Evolutionary conservation across 371 early-diverging fungal species (phyloP).

Genomic region (Mortierella sp.): DNA sequence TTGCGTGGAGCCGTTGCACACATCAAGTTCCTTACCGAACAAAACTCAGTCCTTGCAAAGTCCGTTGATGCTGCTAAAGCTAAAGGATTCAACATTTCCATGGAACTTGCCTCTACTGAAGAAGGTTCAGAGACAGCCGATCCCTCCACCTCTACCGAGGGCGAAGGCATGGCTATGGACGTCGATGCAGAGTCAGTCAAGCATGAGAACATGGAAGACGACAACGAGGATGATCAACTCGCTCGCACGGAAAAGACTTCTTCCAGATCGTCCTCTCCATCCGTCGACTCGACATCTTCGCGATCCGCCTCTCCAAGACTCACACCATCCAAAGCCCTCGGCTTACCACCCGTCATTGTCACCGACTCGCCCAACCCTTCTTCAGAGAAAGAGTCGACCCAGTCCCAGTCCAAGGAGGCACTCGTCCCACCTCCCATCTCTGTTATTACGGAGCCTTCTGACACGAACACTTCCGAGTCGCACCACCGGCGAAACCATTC

Average conservation of each 20-base stretch:
- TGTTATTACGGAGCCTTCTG: constrained; percentile 9
- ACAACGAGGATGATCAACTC: constrained; percentile 7
- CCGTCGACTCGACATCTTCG: neutral
- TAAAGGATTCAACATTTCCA: constrained; percentile 6
- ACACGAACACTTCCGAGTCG: constrained; percentile 14
- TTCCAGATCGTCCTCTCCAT: constrained; percentile 5
- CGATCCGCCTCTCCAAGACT: constrained; percentile 16
- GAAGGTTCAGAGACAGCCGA: neutral
- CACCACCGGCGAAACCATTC: constrained; percentile 10
- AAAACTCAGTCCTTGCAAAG: constrained; percentile 10
- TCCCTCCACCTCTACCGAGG: neutral
- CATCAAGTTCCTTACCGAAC: constrained; percentile 45
- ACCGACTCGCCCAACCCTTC: constrained; percentile 35
- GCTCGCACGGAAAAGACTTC: constrained; percentile 7
- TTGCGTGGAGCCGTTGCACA: constrained; percentile 53
- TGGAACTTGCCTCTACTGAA: neutral
- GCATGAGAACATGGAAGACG: constrained; percentile 16
- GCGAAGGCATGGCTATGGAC: constrained; percentile 26
- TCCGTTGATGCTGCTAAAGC: constrained; percentile 21
- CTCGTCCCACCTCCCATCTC: constrained; percentile 22
- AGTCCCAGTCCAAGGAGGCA: constrained; percentile 7
- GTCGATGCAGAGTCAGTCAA: constrained; percentile 18
- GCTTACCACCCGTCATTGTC: constrained; percentile 25
- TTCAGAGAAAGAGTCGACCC: constrained; percentile 5
- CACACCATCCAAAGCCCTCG: constrained; percentile 19